phyloP scores from a whole-genome alignment of 768 basidiomycete genomes.

The Psilocybe azurescens region DNA sequence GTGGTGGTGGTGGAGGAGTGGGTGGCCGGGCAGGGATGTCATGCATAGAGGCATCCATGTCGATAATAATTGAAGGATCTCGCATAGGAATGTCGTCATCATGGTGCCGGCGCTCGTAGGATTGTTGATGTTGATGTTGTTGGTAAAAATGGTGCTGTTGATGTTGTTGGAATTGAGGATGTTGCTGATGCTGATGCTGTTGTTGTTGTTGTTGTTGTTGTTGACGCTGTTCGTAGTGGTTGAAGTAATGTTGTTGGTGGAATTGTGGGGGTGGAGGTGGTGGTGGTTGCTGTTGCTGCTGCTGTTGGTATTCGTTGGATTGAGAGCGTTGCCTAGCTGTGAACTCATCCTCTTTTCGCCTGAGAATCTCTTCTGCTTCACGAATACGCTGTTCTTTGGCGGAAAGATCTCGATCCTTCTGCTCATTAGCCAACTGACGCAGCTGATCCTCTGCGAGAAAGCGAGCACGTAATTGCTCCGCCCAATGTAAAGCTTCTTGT shows the following conservation, averaged over 20 bases:
- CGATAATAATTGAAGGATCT: slow-evolving; percentile 7
- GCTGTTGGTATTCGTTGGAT: neutral
- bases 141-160: neutral
- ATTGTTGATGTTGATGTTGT: neutral
- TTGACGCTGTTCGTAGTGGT: neutral
- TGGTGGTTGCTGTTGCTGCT: neutral
- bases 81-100: slow-evolving; percentile 14
- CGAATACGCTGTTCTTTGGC: neutral
- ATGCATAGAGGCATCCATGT: slow-evolving; percentile 16
- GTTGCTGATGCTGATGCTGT: slow-evolving; percentile 2
- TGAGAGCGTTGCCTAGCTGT: neutral
- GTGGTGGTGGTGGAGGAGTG: neutral
- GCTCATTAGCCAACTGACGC: neutral
- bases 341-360: neutral
- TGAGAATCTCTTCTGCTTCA: neutral
- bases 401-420: neutral
- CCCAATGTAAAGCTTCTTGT: slow-evolving; percentile 1
- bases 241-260: neutral
- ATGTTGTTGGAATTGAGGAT: neutral
- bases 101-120: neutral
- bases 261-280: neutral
- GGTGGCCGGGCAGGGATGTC: neutral
- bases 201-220: neutral
- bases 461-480: neutral
- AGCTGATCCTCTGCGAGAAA: neutral